A percentile compares a stretch with the other conserved stretches of the same genome.
phyloP scores from a whole-genome alignment of 495 filamentous ascomycete species.

The Pseudoneurospora amorphoporcata region DNA sequence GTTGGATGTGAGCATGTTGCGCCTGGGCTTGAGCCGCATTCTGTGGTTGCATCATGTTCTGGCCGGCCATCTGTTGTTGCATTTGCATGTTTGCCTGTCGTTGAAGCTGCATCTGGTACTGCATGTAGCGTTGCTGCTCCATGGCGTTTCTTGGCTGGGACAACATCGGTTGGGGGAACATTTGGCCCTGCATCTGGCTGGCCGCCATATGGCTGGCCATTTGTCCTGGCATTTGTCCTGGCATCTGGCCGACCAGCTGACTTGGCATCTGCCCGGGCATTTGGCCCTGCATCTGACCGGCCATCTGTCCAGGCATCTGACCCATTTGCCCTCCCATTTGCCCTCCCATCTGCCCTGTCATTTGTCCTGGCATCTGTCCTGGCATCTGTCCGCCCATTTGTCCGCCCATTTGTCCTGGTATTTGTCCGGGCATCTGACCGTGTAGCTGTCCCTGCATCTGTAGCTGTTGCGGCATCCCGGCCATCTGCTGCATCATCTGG shows the following conservation, averaged over 20 bases:
- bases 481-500: constrained; percentile 39
- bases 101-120: constrained; percentile 54
- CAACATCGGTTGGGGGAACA: constrained; percentile 41
- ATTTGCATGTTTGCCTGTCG: constrained; percentile 56
- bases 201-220: constrained; percentile 14
- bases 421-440: constrained; percentile 24
- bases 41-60: constrained; percentile 27
- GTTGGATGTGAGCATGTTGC: constrained; percentile 8
- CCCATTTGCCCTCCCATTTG: constrained; percentile 28
- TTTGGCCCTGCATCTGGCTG: constrained; percentile 26
- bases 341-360: constrained; percentile 23
- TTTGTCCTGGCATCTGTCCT: constrained; percentile 12
- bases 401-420: constrained; percentile 31
- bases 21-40: constrained; percentile 7
- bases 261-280: constrained; percentile 11
- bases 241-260: constrained; percentile 27
- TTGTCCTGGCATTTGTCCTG: constrained; percentile 13
- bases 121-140: constrained; percentile 45
- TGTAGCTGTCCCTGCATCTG: constrained; percentile 28
- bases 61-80: constrained; percentile 30
- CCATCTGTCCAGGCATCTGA: constrained; percentile 23
- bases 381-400: constrained; percentile 15
- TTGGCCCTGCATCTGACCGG: background rate
- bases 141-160: constrained; percentile 41
- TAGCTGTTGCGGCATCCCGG: constrained; percentile 27